Percentiles rank a stretch among this genome's conserved stretches.
Evolutionary conservation across 2,329 filamentous ascomycete genomes (phyloP).

Genomic region (Botrytis fragariae): DNA sequence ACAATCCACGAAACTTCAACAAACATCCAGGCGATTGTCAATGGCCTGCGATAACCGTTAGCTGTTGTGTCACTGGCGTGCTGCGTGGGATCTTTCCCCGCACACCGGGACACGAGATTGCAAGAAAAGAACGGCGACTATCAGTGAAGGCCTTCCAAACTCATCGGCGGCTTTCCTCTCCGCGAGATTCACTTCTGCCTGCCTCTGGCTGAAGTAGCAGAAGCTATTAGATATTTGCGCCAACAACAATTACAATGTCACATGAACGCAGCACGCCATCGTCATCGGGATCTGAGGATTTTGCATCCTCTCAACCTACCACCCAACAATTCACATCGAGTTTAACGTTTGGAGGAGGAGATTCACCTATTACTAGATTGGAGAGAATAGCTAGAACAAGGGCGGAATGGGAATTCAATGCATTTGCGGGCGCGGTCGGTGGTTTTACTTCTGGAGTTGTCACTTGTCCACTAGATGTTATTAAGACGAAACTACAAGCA

Average conservation of each 20-base stretch:
- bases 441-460: conserved; percentile 92
- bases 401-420: conserved; percentile 69
- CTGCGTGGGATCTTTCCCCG: conserved; percentile 58
- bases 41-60: conserved; percentile 59
- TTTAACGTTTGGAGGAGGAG: conserved; percentile 23
- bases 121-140: conserved; percentile 29
- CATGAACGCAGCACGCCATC: conserved; percentile 44
- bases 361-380: conserved; percentile 43
- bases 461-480: conserved; percentile 96
- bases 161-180: background rate
- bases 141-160: conserved; percentile 16
- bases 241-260: conserved; percentile 43
- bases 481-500: conserved; percentile 97
- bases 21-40: conserved; percentile 40
- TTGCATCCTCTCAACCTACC: conserved; percentile 27
- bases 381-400: conserved; percentile 57
- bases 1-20: background rate
- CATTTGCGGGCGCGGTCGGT: conserved; percentile 80
- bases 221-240: conserved; percentile 42
- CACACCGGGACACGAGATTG: conserved; percentile 49
- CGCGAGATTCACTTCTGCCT: conserved; percentile 1
- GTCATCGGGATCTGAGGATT: conserved; percentile 34
- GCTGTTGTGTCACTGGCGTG: conserved; percentile 52
- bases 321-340: conserved; percentile 28
- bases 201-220: conserved; percentile 22